Base-by-base conservation (phyloP, 305 asterid species). In the Fraxinus latifolia region DNA sequence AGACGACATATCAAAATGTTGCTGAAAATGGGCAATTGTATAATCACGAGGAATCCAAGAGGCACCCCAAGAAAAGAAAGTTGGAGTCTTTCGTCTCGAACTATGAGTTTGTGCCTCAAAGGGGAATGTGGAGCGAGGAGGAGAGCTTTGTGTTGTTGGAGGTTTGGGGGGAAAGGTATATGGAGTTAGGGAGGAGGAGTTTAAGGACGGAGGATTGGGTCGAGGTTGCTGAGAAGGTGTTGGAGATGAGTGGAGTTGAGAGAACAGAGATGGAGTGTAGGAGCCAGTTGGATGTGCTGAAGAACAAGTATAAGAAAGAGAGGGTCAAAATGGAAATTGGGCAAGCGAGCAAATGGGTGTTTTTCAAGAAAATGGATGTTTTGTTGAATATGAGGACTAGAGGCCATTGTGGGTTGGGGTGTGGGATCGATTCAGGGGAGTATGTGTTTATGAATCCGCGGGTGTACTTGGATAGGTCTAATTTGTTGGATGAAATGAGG, bases 381-480 rank as follows among this genome's bases (percentile, higher is more conserved):
- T 82, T 95, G 78, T 81, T 95, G 92, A 90, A 86, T 79, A 79
- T 84, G 74, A 86, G 92, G 87, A 85, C 81, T 17, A 77, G 93
- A 42, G 94, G 93, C 25, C 86, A 86, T 77, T 82, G 89, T 74
- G 96, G 97, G 14, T 87, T 95, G 85, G 94, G 97, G 1, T 93
- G 97, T 79, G 98, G 98, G 65, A 79, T 94, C 77, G 97, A 94
- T 89, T 91, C 97, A 0, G 98, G 98, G 72, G 98, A 94, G 86
- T 94, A 92, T 31, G 97, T 93, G 74, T 93, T 94, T 84, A 92
- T 93, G 97, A 91, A 92, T 81, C 92, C 98, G 0, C 76, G 90
- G 4, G 93, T 94, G 83, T 94, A 94, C 84, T 90, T 94, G 93
- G 97, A 94, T 67, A 85, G 87, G 87, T 91, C 97, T 1, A 94